These are phyloP conservation scores for Trametes maxima DNA, from an alignment of 768 basidiomycete genomes.

Conservation along the genomic window DNA sequence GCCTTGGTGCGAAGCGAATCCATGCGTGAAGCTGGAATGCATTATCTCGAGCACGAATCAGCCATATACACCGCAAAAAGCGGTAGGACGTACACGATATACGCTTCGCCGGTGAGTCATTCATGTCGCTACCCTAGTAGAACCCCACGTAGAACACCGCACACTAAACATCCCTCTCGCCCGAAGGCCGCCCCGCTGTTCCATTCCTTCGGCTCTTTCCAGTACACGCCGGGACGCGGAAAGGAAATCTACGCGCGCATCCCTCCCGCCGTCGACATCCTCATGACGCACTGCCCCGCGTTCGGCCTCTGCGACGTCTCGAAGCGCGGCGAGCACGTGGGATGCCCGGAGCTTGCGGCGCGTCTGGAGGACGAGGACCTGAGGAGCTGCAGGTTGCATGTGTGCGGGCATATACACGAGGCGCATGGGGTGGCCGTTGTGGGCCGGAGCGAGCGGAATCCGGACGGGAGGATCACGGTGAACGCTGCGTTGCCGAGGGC, in stretches of 20 bases:
- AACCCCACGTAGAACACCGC: neutral
- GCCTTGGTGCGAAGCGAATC: constrained; percentile 29
- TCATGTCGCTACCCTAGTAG: no score
- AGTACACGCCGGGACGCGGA: constrained; percentile 33
- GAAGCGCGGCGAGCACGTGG: constrained; percentile 31
- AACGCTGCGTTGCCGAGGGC: constrained; percentile 36
- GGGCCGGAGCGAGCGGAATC: neutral
- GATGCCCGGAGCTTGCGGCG: constrained; percentile 34
- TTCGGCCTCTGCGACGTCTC: constrained; percentile 35
- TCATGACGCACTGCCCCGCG: constrained; percentile 43
- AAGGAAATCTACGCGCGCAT: constrained; percentile 34
- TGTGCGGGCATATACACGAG: constrained; percentile 46
- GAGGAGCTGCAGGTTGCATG: constrained; percentile 36
- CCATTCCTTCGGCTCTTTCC: constrained; percentile 39
- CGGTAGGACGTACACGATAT: constrained; percentile 40
- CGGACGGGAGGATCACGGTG: constrained; percentile 30
- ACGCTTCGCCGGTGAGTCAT: constrained; percentile 41
- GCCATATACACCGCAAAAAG: constrained; percentile 27
- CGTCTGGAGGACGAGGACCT: constrained; percentile 31
- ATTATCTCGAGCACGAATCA: constrained; percentile 39
- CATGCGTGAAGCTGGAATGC: constrained; percentile 32
- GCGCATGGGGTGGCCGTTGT: constrained; percentile 33
- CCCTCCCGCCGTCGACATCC: constrained; percentile 40
- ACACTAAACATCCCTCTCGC: neutral
- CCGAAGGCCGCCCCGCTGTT: constrained; percentile 37